Evolutionary conservation across 2,329 filamentous ascomycete genomes (phyloP).

Genomic region (Teratosphaeria pseudoeucalypti): DNA sequence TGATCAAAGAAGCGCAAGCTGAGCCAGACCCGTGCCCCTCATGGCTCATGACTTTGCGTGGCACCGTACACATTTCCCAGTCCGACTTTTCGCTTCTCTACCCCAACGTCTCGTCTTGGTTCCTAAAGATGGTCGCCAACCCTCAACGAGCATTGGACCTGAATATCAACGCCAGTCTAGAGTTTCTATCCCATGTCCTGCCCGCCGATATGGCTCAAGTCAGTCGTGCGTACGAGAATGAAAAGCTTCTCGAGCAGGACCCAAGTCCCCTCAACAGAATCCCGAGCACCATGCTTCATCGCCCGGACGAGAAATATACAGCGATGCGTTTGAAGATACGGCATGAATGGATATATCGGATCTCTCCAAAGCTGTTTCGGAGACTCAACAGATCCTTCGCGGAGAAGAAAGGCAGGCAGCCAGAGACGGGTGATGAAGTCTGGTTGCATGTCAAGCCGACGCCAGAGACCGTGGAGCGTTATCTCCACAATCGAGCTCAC

Average conservation of each 20-base stretch:
- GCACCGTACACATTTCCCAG: conserved; percentile 56
- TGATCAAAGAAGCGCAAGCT: conserved; percentile 48
- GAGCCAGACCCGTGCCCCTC: conserved; percentile 26
- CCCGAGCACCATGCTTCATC: conserved; percentile 37
- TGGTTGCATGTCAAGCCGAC: conserved; percentile 43
- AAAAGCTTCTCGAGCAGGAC: conserved; percentile 34
- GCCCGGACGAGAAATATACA: conserved; percentile 48
- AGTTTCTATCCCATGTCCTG: conserved; percentile 49
- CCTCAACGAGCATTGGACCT: conserved; percentile 52
- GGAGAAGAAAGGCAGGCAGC: conserved; percentile 27
- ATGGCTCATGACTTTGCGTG: conserved; percentile 40
- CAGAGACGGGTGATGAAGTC: conserved; percentile 36
- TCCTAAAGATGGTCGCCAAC: conserved; percentile 55
- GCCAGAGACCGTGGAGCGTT: conserved; percentile 9
- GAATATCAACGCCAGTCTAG: conserved; percentile 52
- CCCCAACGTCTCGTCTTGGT: conserved; percentile 45
- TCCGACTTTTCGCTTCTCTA: conserved; percentile 59
- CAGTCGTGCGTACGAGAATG: conserved; percentile 42
- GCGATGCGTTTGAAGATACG: conserved; percentile 48
- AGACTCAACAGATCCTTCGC: conserved; percentile 27
- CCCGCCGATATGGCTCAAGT: conserved; percentile 39
- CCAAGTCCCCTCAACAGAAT: conserved; percentile 33
- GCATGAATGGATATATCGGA: conserved; percentile 45
- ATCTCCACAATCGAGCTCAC: conserved; percentile 5
- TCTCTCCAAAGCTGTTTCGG: conserved; percentile 36